phyloP scores from a whole-genome alignment of 441 rosid genomes.

The Dalechampia spathulata region DNA sequence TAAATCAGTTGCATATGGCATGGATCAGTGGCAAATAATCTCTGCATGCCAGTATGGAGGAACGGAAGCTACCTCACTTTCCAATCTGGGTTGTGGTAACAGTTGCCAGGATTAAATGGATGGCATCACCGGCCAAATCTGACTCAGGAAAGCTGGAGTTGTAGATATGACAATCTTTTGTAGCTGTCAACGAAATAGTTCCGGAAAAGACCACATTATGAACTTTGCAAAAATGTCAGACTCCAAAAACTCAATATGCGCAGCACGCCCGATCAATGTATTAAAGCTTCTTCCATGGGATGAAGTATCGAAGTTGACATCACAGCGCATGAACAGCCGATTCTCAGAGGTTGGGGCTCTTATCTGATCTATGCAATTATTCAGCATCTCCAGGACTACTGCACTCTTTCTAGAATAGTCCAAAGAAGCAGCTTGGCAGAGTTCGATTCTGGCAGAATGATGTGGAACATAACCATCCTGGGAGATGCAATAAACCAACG shows the following conservation, averaged over 20 bases:
- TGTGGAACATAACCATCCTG: conserved; percentile 98
- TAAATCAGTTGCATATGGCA: no score
- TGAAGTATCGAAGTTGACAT: conserved; percentile 75
- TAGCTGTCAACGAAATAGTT: conserved; percentile 52
- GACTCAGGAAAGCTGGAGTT: no score
- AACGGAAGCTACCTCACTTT: no score
- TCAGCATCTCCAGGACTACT: conserved; percentile 78
- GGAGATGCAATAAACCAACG: no score
- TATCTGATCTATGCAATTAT: conserved; percentile 80
- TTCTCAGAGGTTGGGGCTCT: conserved; percentile 60
- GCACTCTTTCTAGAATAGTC: conserved; percentile 70
- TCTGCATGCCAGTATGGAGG: no score
- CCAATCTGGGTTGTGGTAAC: no score
- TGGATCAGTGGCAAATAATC: no score
- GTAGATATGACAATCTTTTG: no score
- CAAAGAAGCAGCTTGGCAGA: conserved; percentile 56
- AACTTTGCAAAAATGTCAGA: conserved; percentile 74
- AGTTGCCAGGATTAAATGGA: no score
- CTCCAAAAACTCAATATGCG: conserved; percentile 91
- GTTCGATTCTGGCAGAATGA: conserved; percentile 86
- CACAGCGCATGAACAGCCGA: conserved; percentile 81
- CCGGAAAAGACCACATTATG: conserved; percentile 93
- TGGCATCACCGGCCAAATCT: no score
- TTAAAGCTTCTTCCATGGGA: conserved; percentile 74
- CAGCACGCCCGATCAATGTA: conserved; percentile 83